Percentiles rank a stretch among this genome's conserved stretches.
Evolutionary conservation across 1,284 basidiomycete species (phyloP).

Genomic region (Papiliotrema nemorosa): DNA sequence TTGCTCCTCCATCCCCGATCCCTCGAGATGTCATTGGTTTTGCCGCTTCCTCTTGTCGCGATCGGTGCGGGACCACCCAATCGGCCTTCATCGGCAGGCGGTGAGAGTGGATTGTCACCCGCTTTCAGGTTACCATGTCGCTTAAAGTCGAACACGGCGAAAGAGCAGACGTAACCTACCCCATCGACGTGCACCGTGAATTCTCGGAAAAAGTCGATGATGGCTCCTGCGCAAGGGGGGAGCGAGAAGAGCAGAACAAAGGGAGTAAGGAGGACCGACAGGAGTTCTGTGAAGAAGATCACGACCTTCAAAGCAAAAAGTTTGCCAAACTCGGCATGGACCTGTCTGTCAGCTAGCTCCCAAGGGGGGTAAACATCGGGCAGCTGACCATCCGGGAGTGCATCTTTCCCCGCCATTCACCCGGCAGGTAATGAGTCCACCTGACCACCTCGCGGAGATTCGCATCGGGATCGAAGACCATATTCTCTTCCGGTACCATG

Average conservation of each 20-base stretch:
- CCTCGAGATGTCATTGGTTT: not conserved
- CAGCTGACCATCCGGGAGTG: conserved; percentile 74
- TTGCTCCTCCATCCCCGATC: conserved; percentile 54
- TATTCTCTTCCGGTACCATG: conserved; percentile 92
- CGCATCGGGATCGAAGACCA: conserved; percentile 87
- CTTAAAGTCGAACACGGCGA: conserved; percentile 96
- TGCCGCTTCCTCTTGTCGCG: not conserved
- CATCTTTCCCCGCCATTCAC: conserved; percentile 80
- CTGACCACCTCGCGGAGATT: conserved; percentile 86
- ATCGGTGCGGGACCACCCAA: not conserved
- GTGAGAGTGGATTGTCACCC: conserved; percentile 1
- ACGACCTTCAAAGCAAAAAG: conserved; percentile 84
- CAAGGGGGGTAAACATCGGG: not conserved
- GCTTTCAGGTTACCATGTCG: conserved; percentile 69
- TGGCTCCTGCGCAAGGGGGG: conserved; percentile 77
- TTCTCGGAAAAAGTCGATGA: conserved; percentile 94
- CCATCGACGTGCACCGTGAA: conserved; percentile 96
- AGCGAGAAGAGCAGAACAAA: conserved; percentile 91
- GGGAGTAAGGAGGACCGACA: conserved; percentile 89
- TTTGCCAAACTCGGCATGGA: conserved; percentile 82
- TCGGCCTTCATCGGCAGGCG: not conserved
- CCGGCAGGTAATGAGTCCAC: conserved; percentile 93
- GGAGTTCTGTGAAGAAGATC: conserved; percentile 80
- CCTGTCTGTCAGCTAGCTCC: conserved; percentile 52
- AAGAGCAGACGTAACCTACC: conserved; percentile 93